Evolutionary conservation across 805 yeast species (phyloP).

Genomic region (Candida maesae): DNA sequence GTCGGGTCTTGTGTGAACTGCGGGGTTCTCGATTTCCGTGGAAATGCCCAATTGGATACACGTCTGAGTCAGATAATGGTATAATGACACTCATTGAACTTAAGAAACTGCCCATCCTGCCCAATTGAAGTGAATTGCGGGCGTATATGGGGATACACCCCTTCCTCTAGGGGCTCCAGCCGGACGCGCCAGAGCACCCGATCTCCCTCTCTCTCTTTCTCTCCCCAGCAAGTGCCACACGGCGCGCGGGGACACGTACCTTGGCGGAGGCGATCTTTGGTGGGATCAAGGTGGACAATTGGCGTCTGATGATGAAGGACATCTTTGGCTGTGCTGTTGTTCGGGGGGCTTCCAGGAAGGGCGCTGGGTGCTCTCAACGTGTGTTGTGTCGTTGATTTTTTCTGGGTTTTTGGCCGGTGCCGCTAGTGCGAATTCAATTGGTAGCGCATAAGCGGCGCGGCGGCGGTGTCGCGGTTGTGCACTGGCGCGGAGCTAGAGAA

Average conservation of each 20-base stretch:
- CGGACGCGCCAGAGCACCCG: constrained; percentile 1
- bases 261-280: constrained; percentile 97
- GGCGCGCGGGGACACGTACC: constrained; percentile 44
- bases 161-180: neutral
- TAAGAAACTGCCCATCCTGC: too few species aligned
- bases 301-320: constrained; percentile 90
- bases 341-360: neutral
- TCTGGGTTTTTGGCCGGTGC: constrained; percentile 8
- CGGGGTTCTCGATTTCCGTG: too few species aligned
- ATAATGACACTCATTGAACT: too few species aligned
- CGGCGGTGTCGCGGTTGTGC: constrained; percentile 14
- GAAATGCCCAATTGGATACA: too few species aligned
- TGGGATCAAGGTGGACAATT: constrained; percentile 92
- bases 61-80: too few species aligned
- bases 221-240: neutral
- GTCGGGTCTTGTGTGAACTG: too few species aligned
- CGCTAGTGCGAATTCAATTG: constrained; percentile 11
- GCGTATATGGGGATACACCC: neutral
- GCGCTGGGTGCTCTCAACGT: neutral
- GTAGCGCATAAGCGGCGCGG: constrained; percentile 14
- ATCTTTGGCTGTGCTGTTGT: constrained; percentile 31
- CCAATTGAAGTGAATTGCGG: too few species aligned
- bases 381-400: constrained; percentile 6
- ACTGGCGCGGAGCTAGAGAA: too few species aligned
- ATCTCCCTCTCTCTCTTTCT: neutral